Base-by-base conservation (phyloP, 2,329 filamentous ascomycete genomes). In the Fusarium gaditjirri region DNA sequence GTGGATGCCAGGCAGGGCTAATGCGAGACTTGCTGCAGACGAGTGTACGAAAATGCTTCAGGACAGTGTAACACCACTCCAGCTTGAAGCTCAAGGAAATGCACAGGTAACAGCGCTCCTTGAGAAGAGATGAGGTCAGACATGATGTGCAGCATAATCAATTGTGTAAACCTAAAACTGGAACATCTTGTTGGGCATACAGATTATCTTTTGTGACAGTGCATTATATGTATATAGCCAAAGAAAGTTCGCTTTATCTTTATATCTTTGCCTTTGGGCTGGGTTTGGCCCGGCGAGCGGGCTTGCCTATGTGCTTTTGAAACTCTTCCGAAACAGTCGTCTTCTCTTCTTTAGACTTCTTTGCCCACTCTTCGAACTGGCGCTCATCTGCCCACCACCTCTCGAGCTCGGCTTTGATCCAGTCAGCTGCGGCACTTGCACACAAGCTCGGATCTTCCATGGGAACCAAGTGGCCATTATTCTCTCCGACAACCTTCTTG, bases 401-500 rank as follows among this genome's bases (percentile, higher is more conserved):
- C 44, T 81, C 78, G 70, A 93, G 71, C 78, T 92, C 89, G n/a
- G 77, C 75, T 0, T 80, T 84, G 61, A 93, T 80, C 85, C 90
- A 93, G 31, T 79, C 77, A 0, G 86, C 87, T 0, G 88, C 86
- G 23, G 87, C 80, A 64, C 87, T 84, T 3, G 94, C 95, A 69
- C 91, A 92, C 76, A 89, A 85, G 5, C 77, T 83, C 0, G 93
- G 92, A 42, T 88, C 87, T 81, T 97, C 94, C 89, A 97, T 93
- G 0, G 95, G 92, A 33, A 98, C 89, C 44, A 98, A 81, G 80
- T 98, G 95, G 0, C 95, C 94, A 10, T 87, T 85, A 0, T 87
- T 87, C 33, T 91, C 82, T 12, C 96, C 81, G 21, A 89, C 84
- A 9, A 93, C 86, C 71, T 90, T 86, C 61, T 85, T 86, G 5